Conservation (phyloP, 805 yeast genomes). For the Jamesozyma gamospora region DNA sequence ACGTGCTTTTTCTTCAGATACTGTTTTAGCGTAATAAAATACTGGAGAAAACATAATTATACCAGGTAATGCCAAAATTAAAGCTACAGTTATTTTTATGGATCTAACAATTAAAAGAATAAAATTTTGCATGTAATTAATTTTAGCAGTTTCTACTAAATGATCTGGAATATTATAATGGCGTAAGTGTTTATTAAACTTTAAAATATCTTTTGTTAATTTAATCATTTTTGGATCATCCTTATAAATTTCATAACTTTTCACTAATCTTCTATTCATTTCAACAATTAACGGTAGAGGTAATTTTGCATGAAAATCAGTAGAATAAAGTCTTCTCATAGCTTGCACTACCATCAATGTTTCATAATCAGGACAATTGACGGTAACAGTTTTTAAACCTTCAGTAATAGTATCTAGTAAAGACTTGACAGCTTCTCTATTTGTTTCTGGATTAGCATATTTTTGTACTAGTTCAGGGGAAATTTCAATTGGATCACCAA, state of each 20-base stretch:
- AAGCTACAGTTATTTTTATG: conserved; percentile 44
- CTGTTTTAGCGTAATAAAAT: conserved; percentile 63
- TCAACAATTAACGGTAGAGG: conserved; percentile 82
- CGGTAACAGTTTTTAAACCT: conserved; percentile 76
- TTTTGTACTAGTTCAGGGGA: conserved; percentile 48
- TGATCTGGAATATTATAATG: conserved; percentile 53
- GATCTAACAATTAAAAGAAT: conserved; percentile 49
- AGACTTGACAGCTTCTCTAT: conserved; percentile 62
- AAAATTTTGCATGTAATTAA: conserved; percentile 40
- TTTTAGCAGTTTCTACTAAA: conserved; percentile 42
- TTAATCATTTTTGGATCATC: conserved; percentile 58
- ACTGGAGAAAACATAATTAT: conserved; percentile 78
- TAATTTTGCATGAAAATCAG: conserved; percentile 53
- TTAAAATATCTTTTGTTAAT: conserved; percentile 52
- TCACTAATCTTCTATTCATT: conserved; percentile 76
- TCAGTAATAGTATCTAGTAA: conserved; percentile 60
- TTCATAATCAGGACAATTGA: conserved; percentile 80
- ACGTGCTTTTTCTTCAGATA: conserved; percentile 62
- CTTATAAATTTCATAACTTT: conserved; percentile 68
- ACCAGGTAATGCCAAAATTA: conserved; percentile 78
- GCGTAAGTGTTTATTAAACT: conserved; percentile 62
- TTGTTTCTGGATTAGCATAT: conserved; percentile 44
- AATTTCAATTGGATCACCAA: conserved; percentile 78
- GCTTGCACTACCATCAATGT: conserved; percentile 85
- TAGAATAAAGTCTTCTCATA: conserved; percentile 67